Evolutionary conservation across 306 rosid species (phyloP).

Genomic region (Mucuna pruriens): DNA sequence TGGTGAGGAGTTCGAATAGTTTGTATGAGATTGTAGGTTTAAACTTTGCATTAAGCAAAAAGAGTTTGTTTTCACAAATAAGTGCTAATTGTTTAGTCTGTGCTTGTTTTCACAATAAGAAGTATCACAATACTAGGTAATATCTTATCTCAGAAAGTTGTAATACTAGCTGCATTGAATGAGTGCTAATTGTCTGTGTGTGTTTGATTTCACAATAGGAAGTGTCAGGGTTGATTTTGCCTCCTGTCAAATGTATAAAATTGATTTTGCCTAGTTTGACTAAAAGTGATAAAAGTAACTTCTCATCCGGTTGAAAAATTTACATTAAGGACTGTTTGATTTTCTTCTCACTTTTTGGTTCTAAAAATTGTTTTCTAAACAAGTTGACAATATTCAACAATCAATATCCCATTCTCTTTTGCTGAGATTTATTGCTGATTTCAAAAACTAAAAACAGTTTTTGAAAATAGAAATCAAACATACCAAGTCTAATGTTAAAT

Average conservation of each 20-base stretch:
- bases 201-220: too few species aligned
- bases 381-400: too few species aligned
- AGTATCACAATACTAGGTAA: neutral
- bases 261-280: neutral
- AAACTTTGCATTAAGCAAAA: neutral
- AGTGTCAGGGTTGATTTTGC: neutral
- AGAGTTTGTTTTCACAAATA: neutral
- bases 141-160: conserved; percentile 7
- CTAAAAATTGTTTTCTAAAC: too few species aligned
- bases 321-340: too few species aligned
- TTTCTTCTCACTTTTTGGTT: too few species aligned
- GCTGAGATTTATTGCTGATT: too few species aligned
- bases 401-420: too few species aligned
- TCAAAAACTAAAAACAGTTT: too few species aligned
- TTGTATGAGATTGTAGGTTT: neutral
- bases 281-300: neutral
- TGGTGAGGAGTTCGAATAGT: neutral
- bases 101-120: neutral
- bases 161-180: neutral
- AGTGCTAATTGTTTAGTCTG: neutral
- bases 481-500: too few species aligned
- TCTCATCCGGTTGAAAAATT: neutral
- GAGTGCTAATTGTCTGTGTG: neutral
- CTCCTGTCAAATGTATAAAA: too few species aligned
- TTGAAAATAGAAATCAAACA: too few species aligned